Conservation (phyloP, 345 rosid genomes). For the Lepidium didymum region DNA sequence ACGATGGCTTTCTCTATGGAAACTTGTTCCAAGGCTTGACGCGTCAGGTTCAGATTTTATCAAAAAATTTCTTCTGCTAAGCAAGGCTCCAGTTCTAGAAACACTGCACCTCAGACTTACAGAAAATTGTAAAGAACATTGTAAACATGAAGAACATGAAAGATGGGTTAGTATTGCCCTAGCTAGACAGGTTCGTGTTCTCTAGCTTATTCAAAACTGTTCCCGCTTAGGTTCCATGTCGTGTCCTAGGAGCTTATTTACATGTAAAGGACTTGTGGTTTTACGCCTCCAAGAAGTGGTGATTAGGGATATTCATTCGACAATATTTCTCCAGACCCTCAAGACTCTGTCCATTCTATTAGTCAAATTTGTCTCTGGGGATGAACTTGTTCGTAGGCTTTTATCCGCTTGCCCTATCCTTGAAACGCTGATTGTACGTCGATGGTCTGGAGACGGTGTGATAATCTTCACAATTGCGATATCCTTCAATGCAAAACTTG, state of each 20-base stretch:
- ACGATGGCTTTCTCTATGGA: background rate
- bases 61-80: background rate
- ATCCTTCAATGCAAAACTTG: background rate
- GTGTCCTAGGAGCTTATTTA: background rate
- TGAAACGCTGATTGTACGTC: background rate
- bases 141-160: background rate
- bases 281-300: background rate
- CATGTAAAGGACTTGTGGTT: background rate
- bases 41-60: background rate
- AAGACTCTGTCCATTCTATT: background rate
- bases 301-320: background rate
- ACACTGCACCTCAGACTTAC: background rate
- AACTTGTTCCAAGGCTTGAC: constrained; percentile 3
- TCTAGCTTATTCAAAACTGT: background rate
- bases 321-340: background rate
- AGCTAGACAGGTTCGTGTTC: background rate
- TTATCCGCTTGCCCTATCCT: background rate
- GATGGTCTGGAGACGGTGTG: background rate
- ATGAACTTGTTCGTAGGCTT: background rate
- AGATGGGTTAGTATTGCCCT: background rate
- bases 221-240: background rate
- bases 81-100: constrained; percentile 1
- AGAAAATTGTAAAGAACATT: background rate
- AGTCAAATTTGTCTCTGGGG: background rate
- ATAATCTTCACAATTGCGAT: background rate